phyloP scores from a whole-genome alignment of 1,139 yeast species.

The Yamadazyma songkhlaensis region DNA sequence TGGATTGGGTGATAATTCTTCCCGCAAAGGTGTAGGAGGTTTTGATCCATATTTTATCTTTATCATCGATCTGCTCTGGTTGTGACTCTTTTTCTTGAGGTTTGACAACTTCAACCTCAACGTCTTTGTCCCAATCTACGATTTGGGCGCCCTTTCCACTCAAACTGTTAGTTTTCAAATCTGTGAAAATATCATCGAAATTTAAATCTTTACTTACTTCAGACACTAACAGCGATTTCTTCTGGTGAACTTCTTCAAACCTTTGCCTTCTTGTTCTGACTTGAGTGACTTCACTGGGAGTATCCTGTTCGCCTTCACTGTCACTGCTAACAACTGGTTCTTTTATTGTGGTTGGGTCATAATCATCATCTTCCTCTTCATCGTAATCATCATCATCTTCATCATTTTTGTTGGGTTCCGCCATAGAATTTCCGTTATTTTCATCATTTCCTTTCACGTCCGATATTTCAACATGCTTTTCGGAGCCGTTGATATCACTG shows the following conservation, averaged over 20 bases:
- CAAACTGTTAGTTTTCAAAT: slow-evolving; percentile 19
- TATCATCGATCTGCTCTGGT: slow-evolving; percentile 5
- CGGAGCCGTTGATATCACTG: background rate
- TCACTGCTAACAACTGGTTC: slow-evolving; percentile 22
- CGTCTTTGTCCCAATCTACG: slow-evolving; percentile 1
- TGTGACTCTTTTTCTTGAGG: slow-evolving; percentile 17
- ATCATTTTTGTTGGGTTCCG: background rate
- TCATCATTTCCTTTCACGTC: too few relatives aligned
- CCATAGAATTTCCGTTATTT: background rate
- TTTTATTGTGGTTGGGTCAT: slow-evolving; percentile 43
- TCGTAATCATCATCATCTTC: slow-evolving; percentile 23
- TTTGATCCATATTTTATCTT: slow-evolving; percentile 60
- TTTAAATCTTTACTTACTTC: slow-evolving; percentile 26
- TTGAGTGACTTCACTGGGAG: slow-evolving; percentile 31
- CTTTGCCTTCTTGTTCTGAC: slow-evolving; percentile 40
- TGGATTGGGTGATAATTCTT: slow-evolving; percentile 70
- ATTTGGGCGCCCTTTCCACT: slow-evolving; percentile 4
- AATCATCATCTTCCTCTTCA: slow-evolving; percentile 69
- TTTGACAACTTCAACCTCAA: slow-evolving; percentile 12
- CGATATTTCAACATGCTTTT: too few relatives aligned
- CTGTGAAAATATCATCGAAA: slow-evolving; percentile 34
- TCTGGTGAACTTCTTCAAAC: slow-evolving; percentile 15
- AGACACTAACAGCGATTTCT: slow-evolving; percentile 27
- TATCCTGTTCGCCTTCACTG: slow-evolving; percentile 22
- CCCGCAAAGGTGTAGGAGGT: slow-evolving; percentile 91